Conservation (phyloP, 108 stramenopile species). For the Craspedostauros australis region DNA sequence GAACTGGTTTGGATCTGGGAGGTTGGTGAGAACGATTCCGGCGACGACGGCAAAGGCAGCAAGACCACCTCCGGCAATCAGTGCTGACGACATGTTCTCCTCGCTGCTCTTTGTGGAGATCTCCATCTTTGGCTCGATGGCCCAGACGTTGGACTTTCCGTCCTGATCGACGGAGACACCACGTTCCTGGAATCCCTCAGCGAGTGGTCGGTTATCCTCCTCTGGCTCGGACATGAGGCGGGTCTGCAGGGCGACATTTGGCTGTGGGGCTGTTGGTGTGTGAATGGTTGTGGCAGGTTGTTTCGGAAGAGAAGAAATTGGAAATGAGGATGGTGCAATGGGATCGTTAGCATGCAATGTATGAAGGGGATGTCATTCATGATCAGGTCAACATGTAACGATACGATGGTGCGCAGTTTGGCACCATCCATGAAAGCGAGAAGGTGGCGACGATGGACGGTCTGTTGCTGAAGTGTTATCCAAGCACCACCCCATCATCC, state of each 20-base stretch:
- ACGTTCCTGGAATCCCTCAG: too few species aligned
- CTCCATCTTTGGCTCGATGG: constrained; percentile 96
- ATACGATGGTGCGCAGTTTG: too few species aligned
- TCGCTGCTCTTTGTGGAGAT: constrained; percentile 67
- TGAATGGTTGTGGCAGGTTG: constrained; percentile 2
- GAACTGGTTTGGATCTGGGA: constrained; percentile 86
- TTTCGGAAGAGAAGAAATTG: too few species aligned
- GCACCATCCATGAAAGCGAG: too few species aligned
- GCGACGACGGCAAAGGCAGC: constrained; percentile 70
- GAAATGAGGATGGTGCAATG: background rate
- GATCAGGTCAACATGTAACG: background rate
- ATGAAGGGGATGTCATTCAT: background rate
- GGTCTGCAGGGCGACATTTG: background rate
- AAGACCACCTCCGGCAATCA: constrained; percentile 67
- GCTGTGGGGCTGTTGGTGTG: background rate
- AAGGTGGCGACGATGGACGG: too few species aligned
- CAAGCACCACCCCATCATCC: too few species aligned
- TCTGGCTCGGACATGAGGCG: too few species aligned
- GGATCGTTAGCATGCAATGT: background rate
- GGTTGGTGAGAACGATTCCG: constrained; percentile 65
- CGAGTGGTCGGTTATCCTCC: constrained; percentile 5
- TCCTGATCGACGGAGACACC: constrained; percentile 88
- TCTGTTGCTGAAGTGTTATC: too few species aligned
- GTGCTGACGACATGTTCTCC: constrained; percentile 58
- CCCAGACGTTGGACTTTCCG: constrained; percentile 96